A percentile compares a stretch with the other conserved stretches of the same genome.
These are phyloP conservation scores for Scleroderma citrinum DNA, from an alignment of 768 basidiomycete genomes.

Conservation along the genomic window DNA sequence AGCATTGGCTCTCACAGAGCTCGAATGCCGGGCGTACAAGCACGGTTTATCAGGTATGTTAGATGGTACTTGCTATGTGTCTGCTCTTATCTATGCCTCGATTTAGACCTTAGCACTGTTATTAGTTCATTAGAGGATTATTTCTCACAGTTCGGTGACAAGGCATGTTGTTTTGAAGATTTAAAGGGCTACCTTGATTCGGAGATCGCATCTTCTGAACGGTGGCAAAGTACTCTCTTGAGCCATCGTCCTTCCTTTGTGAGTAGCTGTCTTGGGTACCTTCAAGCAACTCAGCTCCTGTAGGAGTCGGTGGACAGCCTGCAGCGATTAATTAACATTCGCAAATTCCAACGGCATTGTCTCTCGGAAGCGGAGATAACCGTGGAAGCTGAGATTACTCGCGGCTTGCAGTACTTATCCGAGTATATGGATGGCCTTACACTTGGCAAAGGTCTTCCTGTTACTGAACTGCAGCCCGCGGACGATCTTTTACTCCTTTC, in stretches of 20 bases:
- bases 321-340: slow-evolving; percentile 64
- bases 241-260: slow-evolving; percentile 45
- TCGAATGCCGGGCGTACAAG: slow-evolving; percentile 54
- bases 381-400: slow-evolving; percentile 47
- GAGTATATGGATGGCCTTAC: slow-evolving; percentile 64
- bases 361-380: slow-evolving; percentile 46
- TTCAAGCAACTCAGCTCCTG: slow-evolving; percentile 7
- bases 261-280: slow-evolving; percentile 17
- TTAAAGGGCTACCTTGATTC: slow-evolving; percentile 59
- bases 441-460: slow-evolving; percentile 58
- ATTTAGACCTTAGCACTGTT: slow-evolving; percentile 40
- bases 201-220: slow-evolving; percentile 38
- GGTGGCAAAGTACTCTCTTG: slow-evolving; percentile 53
- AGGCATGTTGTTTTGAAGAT: slow-evolving; percentile 86
- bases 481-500: slow-evolving; percentile 81
- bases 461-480: slow-evolving; percentile 79
- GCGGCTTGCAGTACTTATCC: slow-evolving; percentile 46
- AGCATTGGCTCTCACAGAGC: slow-evolving; percentile 66
- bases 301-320: slow-evolving; percentile 51
- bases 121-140: slow-evolving; percentile 56
- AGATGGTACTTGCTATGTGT: no score
- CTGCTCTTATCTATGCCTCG: neutral
- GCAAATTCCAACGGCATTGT: slow-evolving; percentile 66
- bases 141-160: slow-evolving; percentile 68
- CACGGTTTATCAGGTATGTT: slow-evolving; percentile 41